phyloP scores from a whole-genome alignment of 345 rosid genomes.

The Syzygium grande region DNA sequence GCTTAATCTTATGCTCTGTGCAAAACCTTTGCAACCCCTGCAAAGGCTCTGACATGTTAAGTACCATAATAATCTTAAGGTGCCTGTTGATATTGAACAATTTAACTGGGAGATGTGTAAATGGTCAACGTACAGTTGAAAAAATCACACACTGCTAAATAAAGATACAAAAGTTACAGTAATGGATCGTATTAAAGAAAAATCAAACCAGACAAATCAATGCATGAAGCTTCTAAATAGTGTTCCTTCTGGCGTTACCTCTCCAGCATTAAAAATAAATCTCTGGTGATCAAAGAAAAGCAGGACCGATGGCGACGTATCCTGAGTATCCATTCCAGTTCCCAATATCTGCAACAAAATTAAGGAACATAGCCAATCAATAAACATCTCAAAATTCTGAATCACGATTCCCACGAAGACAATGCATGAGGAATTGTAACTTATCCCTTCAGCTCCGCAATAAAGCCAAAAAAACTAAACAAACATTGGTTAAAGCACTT shows the following conservation, averaged over 20 bases:
- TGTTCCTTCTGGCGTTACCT: constrained; percentile 32
- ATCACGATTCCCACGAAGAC: neutral
- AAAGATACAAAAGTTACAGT: neutral
- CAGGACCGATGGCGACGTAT: constrained; percentile 81
- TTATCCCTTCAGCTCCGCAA: neutral
- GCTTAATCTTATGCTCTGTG: constrained; percentile 82
- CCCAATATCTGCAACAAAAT: constrained; percentile 54
- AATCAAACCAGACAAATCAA: neutral
- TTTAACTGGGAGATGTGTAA: neutral
- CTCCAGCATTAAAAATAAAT: constrained; percentile 93
- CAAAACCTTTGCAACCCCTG: constrained; percentile 94
- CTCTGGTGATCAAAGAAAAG: constrained; percentile 91
- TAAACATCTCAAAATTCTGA: neutral
- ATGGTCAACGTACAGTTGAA: neutral
- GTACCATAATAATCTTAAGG: neutral
- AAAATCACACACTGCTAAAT: neutral
- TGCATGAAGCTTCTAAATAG: neutral
- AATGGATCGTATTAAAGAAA: neutral
- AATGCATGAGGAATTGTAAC: neutral
- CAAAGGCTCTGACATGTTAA: neutral
- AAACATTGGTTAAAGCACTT: neutral
- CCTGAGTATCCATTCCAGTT: constrained; percentile 98
- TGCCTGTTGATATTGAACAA: neutral
- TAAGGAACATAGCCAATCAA: neutral
- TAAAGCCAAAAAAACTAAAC: neutral